Conservation (phyloP, 2,329 filamentous ascomycete species). For the Phyllosticta capitalensis region DNA sequence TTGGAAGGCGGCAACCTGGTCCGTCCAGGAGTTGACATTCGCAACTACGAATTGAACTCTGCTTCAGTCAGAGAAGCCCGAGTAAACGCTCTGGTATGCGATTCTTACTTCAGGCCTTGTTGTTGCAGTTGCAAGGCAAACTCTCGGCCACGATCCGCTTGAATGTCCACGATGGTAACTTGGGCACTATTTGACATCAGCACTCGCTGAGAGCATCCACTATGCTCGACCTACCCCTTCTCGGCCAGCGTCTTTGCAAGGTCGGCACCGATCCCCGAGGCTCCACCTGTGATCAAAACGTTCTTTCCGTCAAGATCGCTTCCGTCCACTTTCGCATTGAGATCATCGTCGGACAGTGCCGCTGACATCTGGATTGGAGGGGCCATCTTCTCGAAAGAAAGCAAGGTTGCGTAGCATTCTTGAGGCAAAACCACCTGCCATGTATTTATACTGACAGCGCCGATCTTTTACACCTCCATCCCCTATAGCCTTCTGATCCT, state of each 20-base stretch:
- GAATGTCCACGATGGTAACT: conserved; percentile 20
- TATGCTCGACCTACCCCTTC: neutral
- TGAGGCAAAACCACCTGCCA: neutral
- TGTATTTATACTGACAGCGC: neutral
- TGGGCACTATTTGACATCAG: conserved; percentile 13
- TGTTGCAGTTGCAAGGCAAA: conserved; percentile 12
- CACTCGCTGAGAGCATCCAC: neutral
- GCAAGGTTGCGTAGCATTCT: neutral
- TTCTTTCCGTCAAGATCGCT: neutral
- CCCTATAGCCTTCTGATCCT: too few species aligned
- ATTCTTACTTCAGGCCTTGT: conserved; percentile 11
- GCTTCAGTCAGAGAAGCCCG: neutral
- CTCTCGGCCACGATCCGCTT: conserved; percentile 13
- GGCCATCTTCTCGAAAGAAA: neutral
- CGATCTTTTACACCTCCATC: too few species aligned
- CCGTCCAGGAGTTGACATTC: conserved; percentile 22
- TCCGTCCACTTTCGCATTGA: neutral
- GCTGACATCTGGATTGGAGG: neutral
- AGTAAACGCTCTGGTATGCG: too few species aligned
- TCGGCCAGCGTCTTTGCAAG: neutral
- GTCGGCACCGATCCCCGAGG: neutral
- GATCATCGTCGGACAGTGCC: neutral
- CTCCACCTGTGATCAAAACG: conserved; percentile 4
- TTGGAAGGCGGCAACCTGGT: conserved; percentile 23
- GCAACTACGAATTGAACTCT: conserved; percentile 22